phyloP scores from a whole-genome alignment of 2,329 filamentous ascomycete genomes.

The Phialophora chinensis region DNA sequence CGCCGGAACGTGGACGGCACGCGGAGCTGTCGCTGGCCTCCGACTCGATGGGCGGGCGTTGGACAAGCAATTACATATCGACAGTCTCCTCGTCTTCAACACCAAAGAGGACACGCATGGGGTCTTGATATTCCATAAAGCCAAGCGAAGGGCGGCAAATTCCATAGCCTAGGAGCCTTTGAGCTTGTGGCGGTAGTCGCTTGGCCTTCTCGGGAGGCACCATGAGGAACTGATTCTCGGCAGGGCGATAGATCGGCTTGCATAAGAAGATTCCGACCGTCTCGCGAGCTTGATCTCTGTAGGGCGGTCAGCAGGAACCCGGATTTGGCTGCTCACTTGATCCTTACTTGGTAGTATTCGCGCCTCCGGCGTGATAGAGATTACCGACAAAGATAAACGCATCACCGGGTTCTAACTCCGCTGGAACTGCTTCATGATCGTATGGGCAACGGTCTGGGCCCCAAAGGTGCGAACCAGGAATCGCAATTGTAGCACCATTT shows the following conservation, averaged over 20 bases:
- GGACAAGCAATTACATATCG: conserved; percentile 38
- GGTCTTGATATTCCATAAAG: conserved; percentile 39
- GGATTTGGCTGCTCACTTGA: background rate
- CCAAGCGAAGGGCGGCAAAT: conserved; percentile 37
- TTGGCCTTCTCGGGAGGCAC: conserved; percentile 37
- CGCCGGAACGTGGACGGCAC: background rate
- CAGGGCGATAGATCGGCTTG: conserved; percentile 36
- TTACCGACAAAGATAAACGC: conserved; percentile 48
- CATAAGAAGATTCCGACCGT: conserved; percentile 35
- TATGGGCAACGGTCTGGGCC: conserved; percentile 33
- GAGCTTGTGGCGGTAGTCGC: conserved; percentile 36
- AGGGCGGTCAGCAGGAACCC: conserved; percentile 9
- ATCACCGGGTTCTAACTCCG: conserved; percentile 46
- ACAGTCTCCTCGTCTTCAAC: conserved; percentile 46
- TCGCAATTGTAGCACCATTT: conserved; percentile 45
- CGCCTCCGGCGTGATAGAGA: conserved; percentile 46
- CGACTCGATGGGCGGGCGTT: no score
- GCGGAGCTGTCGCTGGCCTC: background rate
- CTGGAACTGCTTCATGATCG: conserved; percentile 38
- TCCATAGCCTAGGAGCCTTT: conserved; percentile 40
- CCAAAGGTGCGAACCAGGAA: conserved; percentile 43
- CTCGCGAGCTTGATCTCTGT: conserved; percentile 34
- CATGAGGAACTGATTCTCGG: conserved; percentile 42
- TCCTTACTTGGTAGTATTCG: conserved; percentile 39
- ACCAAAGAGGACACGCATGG: conserved; percentile 37